phyloP scores from a whole-genome alignment of 305 asterid species.

The Salvia sclarea region DNA sequence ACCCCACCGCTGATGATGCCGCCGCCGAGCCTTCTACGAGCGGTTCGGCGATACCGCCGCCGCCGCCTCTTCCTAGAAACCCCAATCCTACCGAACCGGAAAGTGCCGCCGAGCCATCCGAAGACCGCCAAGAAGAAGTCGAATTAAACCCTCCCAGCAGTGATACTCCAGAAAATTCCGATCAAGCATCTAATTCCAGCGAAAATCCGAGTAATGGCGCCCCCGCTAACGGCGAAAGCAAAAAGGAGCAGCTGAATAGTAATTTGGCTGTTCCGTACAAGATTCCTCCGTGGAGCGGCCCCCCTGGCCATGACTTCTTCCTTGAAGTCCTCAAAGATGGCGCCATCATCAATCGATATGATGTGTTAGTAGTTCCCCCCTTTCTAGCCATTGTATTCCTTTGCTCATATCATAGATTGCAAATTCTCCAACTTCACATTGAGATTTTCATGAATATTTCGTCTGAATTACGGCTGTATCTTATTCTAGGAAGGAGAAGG shows the following conservation, averaged over 20 bases:
- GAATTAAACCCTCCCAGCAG: conserved; percentile 35
- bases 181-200: conserved; percentile 31
- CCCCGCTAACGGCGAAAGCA: conserved; percentile 36
- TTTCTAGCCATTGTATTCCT: background rate
- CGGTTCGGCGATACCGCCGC: conserved; percentile 37
- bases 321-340: conserved; percentile 92
- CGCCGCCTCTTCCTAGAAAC: conserved; percentile 50
- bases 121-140: conserved; percentile 24
- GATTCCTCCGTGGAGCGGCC: conserved; percentile 76
- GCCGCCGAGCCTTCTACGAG: conserved; percentile 40
- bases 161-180: conserved; percentile 22
- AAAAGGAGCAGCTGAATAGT: conserved; percentile 37
- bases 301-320: conserved; percentile 66
- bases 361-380: conserved; percentile 59
- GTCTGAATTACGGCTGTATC: conserved; percentile 22
- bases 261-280: conserved; percentile 64
- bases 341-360: conserved; percentile 61
- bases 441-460: conserved; percentile 17
- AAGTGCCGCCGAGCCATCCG: conserved; percentile 31
- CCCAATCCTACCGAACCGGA: conserved; percentile 32
- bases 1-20: conserved; percentile 24
- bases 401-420: background rate
- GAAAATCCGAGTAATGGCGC: conserved; percentile 27
- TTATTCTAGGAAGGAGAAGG: conserved; percentile 72
- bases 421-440: background rate